phyloP scores from a whole-genome alignment of 169 alveolate genomes.

The Neospora caninum region DNA sequence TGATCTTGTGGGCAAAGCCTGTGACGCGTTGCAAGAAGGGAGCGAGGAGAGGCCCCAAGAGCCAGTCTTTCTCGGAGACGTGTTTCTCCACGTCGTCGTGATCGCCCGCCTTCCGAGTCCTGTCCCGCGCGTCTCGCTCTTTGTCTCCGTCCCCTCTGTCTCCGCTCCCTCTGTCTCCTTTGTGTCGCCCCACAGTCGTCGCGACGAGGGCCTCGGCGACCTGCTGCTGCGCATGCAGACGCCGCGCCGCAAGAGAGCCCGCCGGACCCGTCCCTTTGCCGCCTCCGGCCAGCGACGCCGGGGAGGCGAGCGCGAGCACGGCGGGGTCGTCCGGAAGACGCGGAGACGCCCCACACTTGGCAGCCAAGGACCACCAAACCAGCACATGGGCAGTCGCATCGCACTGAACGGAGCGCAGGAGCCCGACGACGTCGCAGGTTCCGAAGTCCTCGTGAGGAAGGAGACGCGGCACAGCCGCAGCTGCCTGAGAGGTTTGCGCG shows the following conservation, averaged over 20 bases:
- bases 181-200: conserved; percentile 20
- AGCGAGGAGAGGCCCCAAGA: conserved; percentile 41
- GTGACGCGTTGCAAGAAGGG: conserved; percentile 47
- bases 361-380: conserved; percentile 60
- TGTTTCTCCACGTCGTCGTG: not conserved
- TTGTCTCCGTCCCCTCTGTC: too few relatives aligned
- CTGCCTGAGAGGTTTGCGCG: not conserved
- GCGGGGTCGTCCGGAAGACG: conserved; percentile 27
- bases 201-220: conserved; percentile 22
- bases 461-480: not conserved
- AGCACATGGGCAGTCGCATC: conserved; percentile 55
- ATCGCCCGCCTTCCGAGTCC: not conserved
- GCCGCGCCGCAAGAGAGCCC: not conserved
- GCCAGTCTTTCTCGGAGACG: conserved; percentile 10
- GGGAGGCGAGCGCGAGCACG: not conserved
- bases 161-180: conserved; percentile 50
- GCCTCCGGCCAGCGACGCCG: not conserved
- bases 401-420: conserved; percentile 57
- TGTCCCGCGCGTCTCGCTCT: too few relatives aligned
- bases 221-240: conserved; percentile 8
- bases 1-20: conserved; percentile 45
- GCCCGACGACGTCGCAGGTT: conserved; percentile 44
- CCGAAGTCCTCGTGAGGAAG: conserved; percentile 17
- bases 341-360: conserved; percentile 45
- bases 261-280: conserved; percentile 23